Base-by-base conservation (phyloP, 2,329 filamentous ascomycete genomes). In the Pestalotiopsis sp. region DNA sequence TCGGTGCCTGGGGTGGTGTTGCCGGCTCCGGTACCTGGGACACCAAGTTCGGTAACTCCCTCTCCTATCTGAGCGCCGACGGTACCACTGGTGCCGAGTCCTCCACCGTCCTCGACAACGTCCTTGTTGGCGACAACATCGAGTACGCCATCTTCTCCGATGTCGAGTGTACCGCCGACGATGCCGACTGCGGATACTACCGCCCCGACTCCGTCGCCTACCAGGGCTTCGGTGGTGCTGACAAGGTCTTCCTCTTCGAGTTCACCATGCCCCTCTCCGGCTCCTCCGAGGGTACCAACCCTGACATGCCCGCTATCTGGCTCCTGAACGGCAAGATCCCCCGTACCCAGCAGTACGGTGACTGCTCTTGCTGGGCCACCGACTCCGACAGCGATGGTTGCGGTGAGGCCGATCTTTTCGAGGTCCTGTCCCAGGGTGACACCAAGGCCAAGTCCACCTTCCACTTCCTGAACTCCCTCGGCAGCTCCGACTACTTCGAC, bases 321-420 rank as follows among this genome's bases (percentile, higher is more conserved):
- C 82, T 91, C 64, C 87, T 95, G 69, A 95, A 95, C 80, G 90
- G 88, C 20, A 85, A 88, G 69, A 93, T 95, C 70, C 89, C 92
- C 31, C 89, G 90, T 69, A 90, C 91, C 4, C 82, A 86, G 4
- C 92, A 94, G 78, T 94, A 94, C 81, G 85, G 85, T 71, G 81
- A 81, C 2, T 95, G 92, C 84, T 92, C 88, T 69, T 95, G 93
- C 84, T 94, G 92, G 92, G 80, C 79, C 13, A 83, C 81, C 76
- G 74, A 76, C 69, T 73, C 74, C 71, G 89, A 88, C 52, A 84
- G 81, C 76, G 74, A 76, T 72, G 89, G 88, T 49, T 94, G 92
- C 76, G 92, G 91, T 74, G 93, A 95, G 81, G 88, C 92, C 70
- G 93, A 95, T 75, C 85, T 94, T 66, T 90, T 91, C 74, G 93